Conservation (phyloP, 495 filamentous ascomycete species). For the Cercophora newfieldiana region DNA sequence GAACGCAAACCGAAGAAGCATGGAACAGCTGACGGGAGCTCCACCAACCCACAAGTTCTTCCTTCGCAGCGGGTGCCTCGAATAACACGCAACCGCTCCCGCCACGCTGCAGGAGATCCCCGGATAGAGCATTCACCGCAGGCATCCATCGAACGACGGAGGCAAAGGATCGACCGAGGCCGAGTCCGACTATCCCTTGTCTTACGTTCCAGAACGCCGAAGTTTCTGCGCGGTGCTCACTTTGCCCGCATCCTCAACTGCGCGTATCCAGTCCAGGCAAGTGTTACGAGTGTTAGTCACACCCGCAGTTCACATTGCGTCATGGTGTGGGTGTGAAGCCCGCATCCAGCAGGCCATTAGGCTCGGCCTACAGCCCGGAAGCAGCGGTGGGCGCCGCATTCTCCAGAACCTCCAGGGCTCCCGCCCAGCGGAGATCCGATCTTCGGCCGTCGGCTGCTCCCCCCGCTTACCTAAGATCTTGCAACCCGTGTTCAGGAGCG, state of each 20-base stretch:
- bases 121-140: no score
- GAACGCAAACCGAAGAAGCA: neutral
- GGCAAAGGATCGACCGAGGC: no score
- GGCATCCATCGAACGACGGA: no score
- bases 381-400: neutral
- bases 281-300: constrained; percentile 9
- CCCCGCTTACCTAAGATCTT: neutral
- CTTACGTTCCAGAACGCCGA: neutral
- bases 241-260: neutral
- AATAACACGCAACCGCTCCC: neutral
- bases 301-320: constrained; percentile 5
- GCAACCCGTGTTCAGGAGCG: neutral
- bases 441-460: constrained; percentile 2
- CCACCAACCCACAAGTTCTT: neutral
- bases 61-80: neutral
- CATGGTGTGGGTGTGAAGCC: constrained; percentile 6
- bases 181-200: no score
- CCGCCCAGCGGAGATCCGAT: constrained; percentile 6
- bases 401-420: neutral
- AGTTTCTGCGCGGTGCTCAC: no score
- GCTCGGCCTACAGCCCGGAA: constrained; percentile 3
- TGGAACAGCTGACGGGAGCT: neutral
- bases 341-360: neutral
- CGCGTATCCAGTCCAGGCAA: neutral
- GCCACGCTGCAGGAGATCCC: neutral